Percentiles rank a stretch among this genome's conserved stretches.
phyloP scores from a whole-genome alignment of 2,329 filamentous ascomycete genomes.

The Phialophora macrospora region DNA sequence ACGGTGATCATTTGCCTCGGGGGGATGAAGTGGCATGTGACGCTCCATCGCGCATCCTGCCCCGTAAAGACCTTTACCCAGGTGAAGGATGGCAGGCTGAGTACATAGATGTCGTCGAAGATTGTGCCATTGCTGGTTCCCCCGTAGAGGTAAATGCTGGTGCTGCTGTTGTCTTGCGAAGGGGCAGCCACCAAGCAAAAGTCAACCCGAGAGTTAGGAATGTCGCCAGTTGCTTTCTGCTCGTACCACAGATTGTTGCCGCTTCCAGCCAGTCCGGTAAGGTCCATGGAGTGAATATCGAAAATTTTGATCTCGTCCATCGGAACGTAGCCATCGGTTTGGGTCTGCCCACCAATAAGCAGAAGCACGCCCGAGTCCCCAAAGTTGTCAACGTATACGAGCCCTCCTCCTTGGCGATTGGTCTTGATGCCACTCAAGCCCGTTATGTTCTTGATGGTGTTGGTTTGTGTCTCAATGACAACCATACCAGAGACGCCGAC shows the following conservation, averaged over 20 bases:
- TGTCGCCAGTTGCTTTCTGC: slow-evolving; percentile 50
- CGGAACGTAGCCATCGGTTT: slow-evolving; percentile 37
- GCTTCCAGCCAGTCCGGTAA: slow-evolving; percentile 26
- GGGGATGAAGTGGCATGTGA: slow-evolving; percentile 50
- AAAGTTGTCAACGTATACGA: slow-evolving; percentile 47
- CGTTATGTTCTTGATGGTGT: slow-evolving; percentile 47
- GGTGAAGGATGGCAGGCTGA: slow-evolving; percentile 54
- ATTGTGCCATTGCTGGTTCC: slow-evolving; percentile 47
- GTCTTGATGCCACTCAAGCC: slow-evolving; percentile 43
- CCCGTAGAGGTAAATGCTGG: slow-evolving; percentile 59
- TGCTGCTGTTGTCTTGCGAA: slow-evolving; percentile 53
- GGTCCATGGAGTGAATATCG: slow-evolving; percentile 46
- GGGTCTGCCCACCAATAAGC: slow-evolving; percentile 47
- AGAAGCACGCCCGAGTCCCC: slow-evolving; percentile 49
- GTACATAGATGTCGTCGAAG: slow-evolving; percentile 53
- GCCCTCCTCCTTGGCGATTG: slow-evolving; percentile 46
- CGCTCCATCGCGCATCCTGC: slow-evolving; percentile 46
- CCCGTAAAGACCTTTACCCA: slow-evolving; percentile 51
- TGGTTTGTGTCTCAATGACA: slow-evolving; percentile 46
- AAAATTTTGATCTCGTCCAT: slow-evolving; percentile 50
- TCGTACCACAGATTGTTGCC: slow-evolving; percentile 50
- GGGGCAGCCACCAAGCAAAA: slow-evolving; percentile 51
- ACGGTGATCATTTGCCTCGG: slow-evolving; percentile 51
- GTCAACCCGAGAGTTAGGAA: slow-evolving; percentile 51
- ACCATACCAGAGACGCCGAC: slow-evolving; percentile 48